Conservation (phyloP, 2,329 filamentous ascomycete species). For the Penicillium sp. region DNA sequence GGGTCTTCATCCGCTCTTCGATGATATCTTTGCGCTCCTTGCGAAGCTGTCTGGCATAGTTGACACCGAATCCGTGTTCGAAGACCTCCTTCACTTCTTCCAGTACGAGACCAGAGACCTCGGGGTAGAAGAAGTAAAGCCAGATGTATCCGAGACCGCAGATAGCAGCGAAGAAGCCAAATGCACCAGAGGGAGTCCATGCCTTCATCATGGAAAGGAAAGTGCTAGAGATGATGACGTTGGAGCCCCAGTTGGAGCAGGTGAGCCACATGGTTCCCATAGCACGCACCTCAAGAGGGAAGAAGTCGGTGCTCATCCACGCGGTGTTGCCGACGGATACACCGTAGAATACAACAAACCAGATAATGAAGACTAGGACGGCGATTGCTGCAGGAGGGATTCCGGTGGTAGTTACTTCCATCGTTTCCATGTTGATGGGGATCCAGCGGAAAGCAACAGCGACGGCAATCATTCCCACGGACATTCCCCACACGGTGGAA, state of each 20-base stretch:
- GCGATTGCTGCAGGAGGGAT: conserved; percentile 41
- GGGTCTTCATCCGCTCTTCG: conserved; percentile 25
- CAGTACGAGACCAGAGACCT: conserved; percentile 24
- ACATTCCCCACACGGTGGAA: conserved; percentile 50
- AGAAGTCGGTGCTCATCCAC: conserved; percentile 54
- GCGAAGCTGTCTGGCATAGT: conserved; percentile 43
- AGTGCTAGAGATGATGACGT: conserved; percentile 54
- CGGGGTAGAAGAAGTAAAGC: conserved; percentile 30
- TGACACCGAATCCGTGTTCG: conserved; percentile 52
- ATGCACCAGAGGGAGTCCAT: conserved; percentile 54
- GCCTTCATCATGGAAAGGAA: conserved; percentile 55
- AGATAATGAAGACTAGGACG: conserved; percentile 49
- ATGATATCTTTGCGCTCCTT: conserved; percentile 36
- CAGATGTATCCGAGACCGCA: conserved; percentile 50
- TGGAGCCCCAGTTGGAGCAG: conserved; percentile 50
- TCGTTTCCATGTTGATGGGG: conserved; percentile 47
- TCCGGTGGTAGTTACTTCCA: conserved; percentile 22
- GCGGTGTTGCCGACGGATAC: conserved; percentile 52
- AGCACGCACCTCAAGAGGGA: conserved; percentile 52
- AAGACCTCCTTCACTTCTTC: conserved; percentile 51
- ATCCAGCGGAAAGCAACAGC: conserved; percentile 53
- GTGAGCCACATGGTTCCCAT: conserved; percentile 55
- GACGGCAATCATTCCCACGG: conserved; percentile 44
- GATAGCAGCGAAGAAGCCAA: conserved; percentile 56
- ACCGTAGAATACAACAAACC: conserved; percentile 49